phyloP scores from a whole-genome alignment of 75 land plant species.

The Cunninghamia lanceolata region DNA sequence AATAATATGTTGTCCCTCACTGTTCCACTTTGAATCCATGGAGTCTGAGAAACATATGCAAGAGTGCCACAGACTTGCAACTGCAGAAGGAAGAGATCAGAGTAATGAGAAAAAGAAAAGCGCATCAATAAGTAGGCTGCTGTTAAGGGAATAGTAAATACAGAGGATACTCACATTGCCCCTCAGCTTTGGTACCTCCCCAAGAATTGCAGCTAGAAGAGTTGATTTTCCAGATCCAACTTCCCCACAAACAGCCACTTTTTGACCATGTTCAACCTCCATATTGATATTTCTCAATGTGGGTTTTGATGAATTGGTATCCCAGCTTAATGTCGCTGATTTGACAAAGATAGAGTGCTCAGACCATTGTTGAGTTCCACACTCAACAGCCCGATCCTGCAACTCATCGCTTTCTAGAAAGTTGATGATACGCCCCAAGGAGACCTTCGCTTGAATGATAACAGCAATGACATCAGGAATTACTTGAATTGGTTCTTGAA shows the following conservation, averaged over 20 bases:
- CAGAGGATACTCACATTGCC: slow-evolving; percentile 54
- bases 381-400: slow-evolving; percentile 2
- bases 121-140: neutral
- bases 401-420: slow-evolving; percentile 22
- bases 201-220: slow-evolving; percentile 77
- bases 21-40: slow-evolving; percentile 39
- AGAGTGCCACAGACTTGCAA: slow-evolving; percentile 21
- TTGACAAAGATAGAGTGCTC: slow-evolving; percentile 31
- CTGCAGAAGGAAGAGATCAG: slow-evolving; percentile 21
- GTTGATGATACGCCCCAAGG: slow-evolving; percentile 15
- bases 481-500: slow-evolving; percentile 39
- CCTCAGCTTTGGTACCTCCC: slow-evolving; percentile 64
- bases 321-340: slow-evolving; percentile 63
- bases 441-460: slow-evolving; percentile 31
- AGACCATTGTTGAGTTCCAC: neutral
- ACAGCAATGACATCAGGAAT: slow-evolving; percentile 39
- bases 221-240: slow-evolving; percentile 94
- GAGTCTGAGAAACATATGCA: slow-evolving; percentile 36
- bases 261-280: slow-evolving; percentile 47
- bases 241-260: slow-evolving; percentile 89
- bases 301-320: slow-evolving; percentile 33
- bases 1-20: slow-evolving; percentile 30
- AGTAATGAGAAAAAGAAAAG: neutral
- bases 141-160: neutral
- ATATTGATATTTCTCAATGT: slow-evolving; percentile 54